Evolutionary conservation across 495 filamentous ascomycete genomes (phyloP), one percentile per base, ranked within the genome.

Genomic region (Amphirosellinia nigrospora): DNA sequence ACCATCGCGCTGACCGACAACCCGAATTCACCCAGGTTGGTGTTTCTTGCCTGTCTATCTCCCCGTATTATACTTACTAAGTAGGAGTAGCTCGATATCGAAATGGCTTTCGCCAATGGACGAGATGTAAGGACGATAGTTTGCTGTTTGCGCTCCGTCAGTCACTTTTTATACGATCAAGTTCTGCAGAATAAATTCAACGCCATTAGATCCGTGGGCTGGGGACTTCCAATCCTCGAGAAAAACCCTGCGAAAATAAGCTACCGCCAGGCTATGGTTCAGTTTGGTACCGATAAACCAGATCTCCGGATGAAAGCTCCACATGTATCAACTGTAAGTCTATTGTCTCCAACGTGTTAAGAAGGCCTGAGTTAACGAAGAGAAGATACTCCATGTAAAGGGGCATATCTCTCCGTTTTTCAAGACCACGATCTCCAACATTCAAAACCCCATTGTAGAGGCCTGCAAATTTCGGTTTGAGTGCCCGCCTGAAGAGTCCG

Each of bases 11-110:
- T 0, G 96, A 98, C 78, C 85, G 96, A 69, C 96, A 99, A 77
- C 96, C 96, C 4, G 96, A 99, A 75, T 99, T 99, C 75, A 97
- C 96, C 11, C 96, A 99, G 85, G 91, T 92, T 83, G 72, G 71
- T 55, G 38, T 16, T 38, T 52, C 66, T 30, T 4, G 16, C 36
- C 6, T 13, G 23, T 34, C 6, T 13, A 23, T 36, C 3, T 70
- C 1, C 7, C 21, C 21, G 43, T 60, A 45, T 34, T 10, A 30
- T 70, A 19, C 75, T 79, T 70, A 19, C 75, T 79, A 39, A 79
- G 21, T 8, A 13, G 26, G 10, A 30, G 11, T 72, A 94, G 92
- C 87, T 98, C 45, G 96, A 99, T 86, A 69, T 99, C 41, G 96
- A 99, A 78, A 93, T 97, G 90, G 86, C 90, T 6, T 99, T 96